Conservation (phyloP, 257 asterid genomes). For the Gardenia jasminoides region DNA sequence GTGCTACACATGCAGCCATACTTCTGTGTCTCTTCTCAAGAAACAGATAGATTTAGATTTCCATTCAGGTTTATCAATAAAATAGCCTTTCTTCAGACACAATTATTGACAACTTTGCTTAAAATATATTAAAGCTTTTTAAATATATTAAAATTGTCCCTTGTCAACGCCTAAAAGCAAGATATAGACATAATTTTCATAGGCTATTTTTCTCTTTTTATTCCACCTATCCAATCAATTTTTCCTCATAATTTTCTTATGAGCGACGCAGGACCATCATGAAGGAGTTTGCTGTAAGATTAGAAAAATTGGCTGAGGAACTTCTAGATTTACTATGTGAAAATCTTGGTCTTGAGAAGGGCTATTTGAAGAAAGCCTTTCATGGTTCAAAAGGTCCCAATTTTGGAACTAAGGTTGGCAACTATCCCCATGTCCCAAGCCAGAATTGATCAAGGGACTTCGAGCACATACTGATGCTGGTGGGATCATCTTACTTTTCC, state of each 20-base stretch:
- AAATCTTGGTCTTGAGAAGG: constrained; percentile 53
- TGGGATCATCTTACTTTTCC: constrained; percentile 62
- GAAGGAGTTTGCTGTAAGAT: constrained; percentile 51
- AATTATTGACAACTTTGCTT: background rate
- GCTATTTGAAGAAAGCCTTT: constrained; percentile 52
- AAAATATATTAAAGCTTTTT: no score
- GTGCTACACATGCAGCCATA: background rate
- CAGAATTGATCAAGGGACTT: constrained; percentile 54
- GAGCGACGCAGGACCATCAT: constrained; percentile 51
- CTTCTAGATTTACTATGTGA: constrained; percentile 52
- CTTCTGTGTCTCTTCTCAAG: background rate
- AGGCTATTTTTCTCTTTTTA: background rate
- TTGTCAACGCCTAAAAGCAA: background rate
- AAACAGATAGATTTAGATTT: no score
- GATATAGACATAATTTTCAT: no score
- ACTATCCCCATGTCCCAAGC: constrained; percentile 67
- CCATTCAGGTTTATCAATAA: no score
- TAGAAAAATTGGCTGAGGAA: constrained; percentile 48
- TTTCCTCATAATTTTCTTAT: background rate
- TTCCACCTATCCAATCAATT: background rate
- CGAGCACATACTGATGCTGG: constrained; percentile 81
- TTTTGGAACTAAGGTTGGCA: constrained; percentile 74
- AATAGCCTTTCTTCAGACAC: background rate
- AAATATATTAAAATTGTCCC: background rate
- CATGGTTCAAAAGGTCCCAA: constrained; percentile 40